Percentiles rank a stretch among this genome's conserved stretches.
These are phyloP conservation scores for Mucuna pruriens DNA, from an alignment of 306 rosid species.

Conservation along the genomic window DNA sequence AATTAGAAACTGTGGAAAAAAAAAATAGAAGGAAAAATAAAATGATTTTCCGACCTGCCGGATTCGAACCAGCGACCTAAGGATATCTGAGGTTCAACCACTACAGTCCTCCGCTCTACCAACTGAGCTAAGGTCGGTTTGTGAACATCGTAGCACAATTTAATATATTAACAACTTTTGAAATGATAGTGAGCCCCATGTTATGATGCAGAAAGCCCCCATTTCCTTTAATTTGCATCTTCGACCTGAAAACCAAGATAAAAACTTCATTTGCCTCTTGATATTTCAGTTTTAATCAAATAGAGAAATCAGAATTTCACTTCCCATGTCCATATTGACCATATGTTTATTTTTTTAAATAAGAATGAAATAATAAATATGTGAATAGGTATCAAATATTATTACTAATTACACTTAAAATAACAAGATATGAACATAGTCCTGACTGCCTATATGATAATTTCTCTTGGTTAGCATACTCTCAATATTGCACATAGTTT, in stretches of 20 bases:
- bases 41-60: neutral
- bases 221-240: neutral
- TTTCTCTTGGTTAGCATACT: neutral
- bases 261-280: neutral
- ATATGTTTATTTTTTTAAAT: neutral
- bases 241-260: neutral
- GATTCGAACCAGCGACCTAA: constrained; percentile 20
- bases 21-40: neutral
- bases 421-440: neutral
- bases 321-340: neutral
- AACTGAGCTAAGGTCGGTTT: neutral
- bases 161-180: neutral
- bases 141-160: too few species aligned
- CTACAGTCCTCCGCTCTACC: constrained; percentile 25
- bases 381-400: neutral
- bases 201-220: neutral
- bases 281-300: neutral
- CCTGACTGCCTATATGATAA: neutral
- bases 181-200: neutral
- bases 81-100: neutral
- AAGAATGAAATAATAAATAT: neutral
- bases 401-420: neutral
- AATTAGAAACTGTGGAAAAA: fast-evolving
- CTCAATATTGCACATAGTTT: neutral
- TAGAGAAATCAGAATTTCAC: neutral